Evolutionary conservation across 331 rosid genomes (phyloP).

Genomic region (Phaseolus coccineus): DNA sequence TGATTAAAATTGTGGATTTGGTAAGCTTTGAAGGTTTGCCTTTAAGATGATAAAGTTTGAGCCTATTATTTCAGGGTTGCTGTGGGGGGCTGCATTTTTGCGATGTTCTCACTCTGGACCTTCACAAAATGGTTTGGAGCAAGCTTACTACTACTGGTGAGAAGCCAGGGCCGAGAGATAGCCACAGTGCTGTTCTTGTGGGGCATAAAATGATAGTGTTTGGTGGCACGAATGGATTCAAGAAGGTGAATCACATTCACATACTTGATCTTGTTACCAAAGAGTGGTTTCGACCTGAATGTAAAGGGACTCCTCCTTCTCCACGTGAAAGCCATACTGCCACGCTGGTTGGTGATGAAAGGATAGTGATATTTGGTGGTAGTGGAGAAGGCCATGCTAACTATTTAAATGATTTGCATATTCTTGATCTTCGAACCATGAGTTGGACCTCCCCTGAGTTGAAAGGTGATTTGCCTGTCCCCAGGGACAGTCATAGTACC

Average conservation of each 20-base stretch:
- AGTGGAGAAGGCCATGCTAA: slow-evolving; percentile 85
- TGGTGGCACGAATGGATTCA: slow-evolving; percentile 85
- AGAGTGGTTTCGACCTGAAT: slow-evolving; percentile 70
- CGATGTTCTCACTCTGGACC: slow-evolving; percentile 76
- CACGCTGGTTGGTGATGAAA: slow-evolving; percentile 64
- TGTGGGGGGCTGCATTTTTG: slow-evolving; percentile 87
- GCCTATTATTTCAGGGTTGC: slow-evolving; percentile 68
- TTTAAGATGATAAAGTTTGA: not conserved
- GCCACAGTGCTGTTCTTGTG: slow-evolving; percentile 75
- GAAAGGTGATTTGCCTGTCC: slow-evolving; percentile 74
- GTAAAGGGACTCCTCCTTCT: slow-evolving; percentile 72
- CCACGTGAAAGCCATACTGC: slow-evolving; percentile 90
- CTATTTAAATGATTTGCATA: slow-evolving; percentile 75
- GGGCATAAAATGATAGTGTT: slow-evolving; percentile 74
- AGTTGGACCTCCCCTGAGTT: slow-evolving; percentile 73
- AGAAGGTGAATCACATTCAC: slow-evolving; percentile 80
- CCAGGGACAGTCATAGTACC: slow-evolving; percentile 81
- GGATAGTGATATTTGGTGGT: slow-evolving; percentile 79
- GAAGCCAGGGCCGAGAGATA: slow-evolving; percentile 90
- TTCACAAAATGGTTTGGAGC: slow-evolving; percentile 76
- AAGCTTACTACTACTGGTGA: slow-evolving; percentile 62
- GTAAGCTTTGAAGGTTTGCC: not conserved
- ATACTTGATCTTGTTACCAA: slow-evolving; percentile 62
- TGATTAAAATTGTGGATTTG: not conserved
- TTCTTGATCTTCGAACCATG: slow-evolving; percentile 74